Percentiles rank a stretch among this genome's conserved stretches.
Evolutionary conservation across 768 basidiomycete genomes (phyloP).

Genomic region (Naganishia friedmannii): DNA sequence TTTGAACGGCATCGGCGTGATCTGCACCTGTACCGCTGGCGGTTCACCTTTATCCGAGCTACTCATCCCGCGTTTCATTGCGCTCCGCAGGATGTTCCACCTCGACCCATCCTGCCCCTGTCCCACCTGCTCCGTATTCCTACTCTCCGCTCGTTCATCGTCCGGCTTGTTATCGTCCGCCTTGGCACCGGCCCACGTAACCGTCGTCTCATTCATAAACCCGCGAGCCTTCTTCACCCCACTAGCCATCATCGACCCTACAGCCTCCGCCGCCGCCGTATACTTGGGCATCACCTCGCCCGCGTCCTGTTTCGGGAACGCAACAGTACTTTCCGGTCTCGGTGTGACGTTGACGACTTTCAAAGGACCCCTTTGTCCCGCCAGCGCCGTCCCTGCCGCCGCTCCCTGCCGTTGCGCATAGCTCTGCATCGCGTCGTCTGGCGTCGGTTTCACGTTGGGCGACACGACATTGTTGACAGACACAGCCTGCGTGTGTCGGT

Average conservation of each 20-base stretch:
- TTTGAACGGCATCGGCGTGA: not conserved
- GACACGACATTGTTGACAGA: not conserved
- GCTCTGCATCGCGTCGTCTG: not conserved
- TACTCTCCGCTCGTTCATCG: not conserved
- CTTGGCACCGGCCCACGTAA: not conserved
- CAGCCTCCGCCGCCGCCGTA: not conserved
- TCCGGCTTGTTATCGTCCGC: not conserved
- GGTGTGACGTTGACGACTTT: slow-evolving; percentile 14
- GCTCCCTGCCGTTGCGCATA: not conserved
- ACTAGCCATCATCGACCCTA: not conserved
- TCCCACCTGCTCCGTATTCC: not conserved
- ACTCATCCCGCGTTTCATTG: slow-evolving; percentile 7
- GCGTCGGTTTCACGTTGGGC: not conserved
- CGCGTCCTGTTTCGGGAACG: not conserved
- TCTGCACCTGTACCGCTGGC: not conserved
- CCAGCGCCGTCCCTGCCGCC: not conserved
- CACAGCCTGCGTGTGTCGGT: not conserved
- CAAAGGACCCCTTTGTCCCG: slow-evolving; percentile 14
- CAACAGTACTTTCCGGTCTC: slow-evolving; percentile 10
- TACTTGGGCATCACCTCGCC: not conserved
- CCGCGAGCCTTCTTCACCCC: slow-evolving; percentile 14
- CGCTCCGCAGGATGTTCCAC: slow-evolving; percentile 13
- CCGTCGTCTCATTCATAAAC: slow-evolving; percentile 1
- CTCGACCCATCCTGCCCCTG: not conserved
- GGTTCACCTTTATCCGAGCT: not conserved